Evolutionary conservation across 1,284 basidiomycete species (phyloP).

Genomic region (Trichosporon sp.): DNA sequence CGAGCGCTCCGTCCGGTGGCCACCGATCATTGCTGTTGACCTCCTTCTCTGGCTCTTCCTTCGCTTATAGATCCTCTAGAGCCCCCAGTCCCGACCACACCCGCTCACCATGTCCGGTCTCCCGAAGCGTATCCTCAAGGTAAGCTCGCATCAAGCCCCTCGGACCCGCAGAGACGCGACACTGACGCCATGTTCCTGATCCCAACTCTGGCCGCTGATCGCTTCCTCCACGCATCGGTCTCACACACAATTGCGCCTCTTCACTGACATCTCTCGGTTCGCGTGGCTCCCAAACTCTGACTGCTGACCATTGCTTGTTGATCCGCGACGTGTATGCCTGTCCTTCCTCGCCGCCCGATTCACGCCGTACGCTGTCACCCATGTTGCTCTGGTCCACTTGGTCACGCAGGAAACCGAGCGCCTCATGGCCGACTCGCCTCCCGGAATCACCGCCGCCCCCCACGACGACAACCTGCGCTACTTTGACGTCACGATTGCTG

Average conservation of each 20-base stretch:
- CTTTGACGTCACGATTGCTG: constrained; percentile 96
- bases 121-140: constrained; percentile 59
- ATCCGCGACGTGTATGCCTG: not conserved
- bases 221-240: not conserved
- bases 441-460: constrained; percentile 88
- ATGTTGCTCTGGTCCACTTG: no score
- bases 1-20: constrained; percentile 9
- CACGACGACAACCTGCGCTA: constrained; percentile 98
- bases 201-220: not conserved
- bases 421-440: constrained; percentile 90
- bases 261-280: not conserved
- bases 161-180: not conserved
- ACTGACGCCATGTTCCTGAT: not conserved
- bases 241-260: not conserved
- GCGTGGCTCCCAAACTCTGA: not conserved
- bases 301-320: not conserved
- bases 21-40: constrained; percentile 5
- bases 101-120: constrained; percentile 39
- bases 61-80: not conserved
- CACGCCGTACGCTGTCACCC: not conserved
- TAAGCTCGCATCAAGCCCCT: constrained; percentile 29
- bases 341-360: not conserved
- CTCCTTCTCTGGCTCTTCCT: not conserved
- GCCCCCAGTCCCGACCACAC: not conserved
- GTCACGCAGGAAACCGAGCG: constrained; percentile 86